Conservation (phyloP, 257 asterid genomes). For the Nicotiana tomentosiformis region DNA sequence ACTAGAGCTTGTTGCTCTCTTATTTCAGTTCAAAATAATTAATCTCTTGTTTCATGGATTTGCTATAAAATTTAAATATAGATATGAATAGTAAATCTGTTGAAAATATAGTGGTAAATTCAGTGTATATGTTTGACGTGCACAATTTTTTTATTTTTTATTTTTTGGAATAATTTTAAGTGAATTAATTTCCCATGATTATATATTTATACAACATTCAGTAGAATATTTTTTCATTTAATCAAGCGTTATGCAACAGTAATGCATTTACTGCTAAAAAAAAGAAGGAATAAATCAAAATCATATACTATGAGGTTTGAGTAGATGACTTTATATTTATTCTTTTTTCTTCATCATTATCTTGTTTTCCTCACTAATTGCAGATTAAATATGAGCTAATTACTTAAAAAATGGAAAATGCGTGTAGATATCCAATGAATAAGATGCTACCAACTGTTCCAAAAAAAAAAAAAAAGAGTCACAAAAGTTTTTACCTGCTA, state of each 20-base stretch:
- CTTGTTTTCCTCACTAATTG: background rate
- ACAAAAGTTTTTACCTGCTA: background rate
- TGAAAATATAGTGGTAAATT: no score
- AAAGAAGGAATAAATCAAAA: background rate
- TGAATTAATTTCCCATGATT: background rate
- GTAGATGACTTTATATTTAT: background rate
- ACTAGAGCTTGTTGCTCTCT: no score
- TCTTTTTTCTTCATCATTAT: background rate
- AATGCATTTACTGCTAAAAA: no score
- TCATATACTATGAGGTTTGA: background rate
- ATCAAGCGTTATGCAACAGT: background rate
- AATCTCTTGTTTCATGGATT: no score
- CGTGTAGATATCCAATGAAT: background rate
- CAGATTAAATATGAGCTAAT: background rate
- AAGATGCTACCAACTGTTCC: background rate
- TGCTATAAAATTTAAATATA: no score
- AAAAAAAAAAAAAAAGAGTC: no score
- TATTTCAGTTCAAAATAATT: no score
- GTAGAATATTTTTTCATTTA: no score
- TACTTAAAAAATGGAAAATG: background rate
- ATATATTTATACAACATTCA: background rate
- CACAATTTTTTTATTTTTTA: no score
- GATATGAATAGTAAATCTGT: no score
- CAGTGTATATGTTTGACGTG: no score
- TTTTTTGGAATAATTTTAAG: background rate